Evolutionary conservation across 345 rosid genomes (phyloP).

Genomic region (Eucalyptus curtisii): DNA sequence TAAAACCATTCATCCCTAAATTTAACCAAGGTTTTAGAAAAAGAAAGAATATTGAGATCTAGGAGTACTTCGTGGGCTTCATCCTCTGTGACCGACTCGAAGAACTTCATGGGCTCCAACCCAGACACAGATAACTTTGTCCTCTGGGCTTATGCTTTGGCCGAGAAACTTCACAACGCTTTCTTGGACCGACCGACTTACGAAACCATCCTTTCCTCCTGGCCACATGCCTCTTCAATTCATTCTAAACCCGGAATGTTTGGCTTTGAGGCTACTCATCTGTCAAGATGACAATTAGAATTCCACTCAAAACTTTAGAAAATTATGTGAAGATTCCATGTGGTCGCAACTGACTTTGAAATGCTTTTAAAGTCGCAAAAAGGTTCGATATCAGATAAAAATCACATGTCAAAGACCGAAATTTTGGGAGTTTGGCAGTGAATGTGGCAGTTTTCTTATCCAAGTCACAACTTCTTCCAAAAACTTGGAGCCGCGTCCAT

Average conservation of each 20-base stretch:
- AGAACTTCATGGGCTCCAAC: neutral
- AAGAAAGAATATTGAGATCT: neutral
- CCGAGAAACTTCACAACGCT: neutral
- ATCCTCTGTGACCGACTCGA: neutral
- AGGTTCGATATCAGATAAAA: neutral
- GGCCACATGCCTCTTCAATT: neutral
- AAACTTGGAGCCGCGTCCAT: neutral
- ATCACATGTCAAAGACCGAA: neutral
- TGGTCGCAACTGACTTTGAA: neutral
- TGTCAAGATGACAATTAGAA: neutral
- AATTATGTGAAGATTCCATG: neutral
- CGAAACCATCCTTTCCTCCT: neutral
- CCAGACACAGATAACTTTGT: neutral
- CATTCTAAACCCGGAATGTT: neutral
- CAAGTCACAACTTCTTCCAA: neutral
- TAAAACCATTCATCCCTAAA: no score
- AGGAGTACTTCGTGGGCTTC: neutral
- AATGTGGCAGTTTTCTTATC: neutral
- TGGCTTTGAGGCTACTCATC: neutral
- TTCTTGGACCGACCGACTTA: neutral
- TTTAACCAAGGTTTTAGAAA: neutral
- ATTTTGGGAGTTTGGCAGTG: neutral
- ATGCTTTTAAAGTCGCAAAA: neutral
- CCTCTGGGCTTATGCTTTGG: neutral
- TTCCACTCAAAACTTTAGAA: neutral